These are phyloP conservation scores for Fusarium sp. DNA, from an alignment of 2,329 filamentous ascomycete genomes.

Conservation along the genomic window DNA sequence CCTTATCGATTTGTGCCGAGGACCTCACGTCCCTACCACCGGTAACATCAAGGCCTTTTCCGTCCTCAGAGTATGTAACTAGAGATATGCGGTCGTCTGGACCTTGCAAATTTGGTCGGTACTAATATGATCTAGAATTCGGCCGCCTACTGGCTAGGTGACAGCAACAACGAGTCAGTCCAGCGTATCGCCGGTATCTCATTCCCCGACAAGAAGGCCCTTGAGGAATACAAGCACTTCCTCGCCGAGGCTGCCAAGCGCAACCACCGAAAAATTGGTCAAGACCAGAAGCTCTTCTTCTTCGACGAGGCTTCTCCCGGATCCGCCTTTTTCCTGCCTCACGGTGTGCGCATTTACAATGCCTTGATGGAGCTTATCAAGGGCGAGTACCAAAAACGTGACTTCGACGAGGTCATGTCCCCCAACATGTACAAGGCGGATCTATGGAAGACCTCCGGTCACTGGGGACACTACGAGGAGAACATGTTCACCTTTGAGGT, in stretches of 20 bases:
- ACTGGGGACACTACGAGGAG: conserved; percentile 88
- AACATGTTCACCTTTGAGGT: conserved; percentile 85
- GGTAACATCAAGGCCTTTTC: conserved; percentile 95
- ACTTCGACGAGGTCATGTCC: conserved; percentile 94
- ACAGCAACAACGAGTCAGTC: conserved; percentile 92
- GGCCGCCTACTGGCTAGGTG: conserved; percentile 90
- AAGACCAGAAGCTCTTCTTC: conserved; percentile 97
- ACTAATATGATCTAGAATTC: conserved; percentile 69
- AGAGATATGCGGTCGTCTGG: background rate
- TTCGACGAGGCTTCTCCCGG: conserved; percentile 96
- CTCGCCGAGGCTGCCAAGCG: conserved; percentile 98
- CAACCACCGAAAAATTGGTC: conserved; percentile 93
- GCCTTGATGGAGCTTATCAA: conserved; percentile 84
- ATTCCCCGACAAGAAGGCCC: conserved; percentile 94
- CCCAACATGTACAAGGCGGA: conserved; percentile 95
- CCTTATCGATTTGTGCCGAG: conserved; percentile 93
- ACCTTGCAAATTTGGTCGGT: background rate
- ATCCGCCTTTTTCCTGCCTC: conserved; percentile 90
- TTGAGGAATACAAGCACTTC: conserved; percentile 94
- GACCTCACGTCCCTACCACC: conserved; percentile 92
- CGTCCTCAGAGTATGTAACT: conserved; percentile 77
- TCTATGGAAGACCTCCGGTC: conserved; percentile 94
- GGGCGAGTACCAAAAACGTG: conserved; percentile 90
- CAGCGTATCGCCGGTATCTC: conserved; percentile 97
- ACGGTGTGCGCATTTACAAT: conserved; percentile 95